phyloP scores from a whole-genome alignment of 2,329 filamentous ascomycete species.

The Gaeumannomyces sp. region DNA sequence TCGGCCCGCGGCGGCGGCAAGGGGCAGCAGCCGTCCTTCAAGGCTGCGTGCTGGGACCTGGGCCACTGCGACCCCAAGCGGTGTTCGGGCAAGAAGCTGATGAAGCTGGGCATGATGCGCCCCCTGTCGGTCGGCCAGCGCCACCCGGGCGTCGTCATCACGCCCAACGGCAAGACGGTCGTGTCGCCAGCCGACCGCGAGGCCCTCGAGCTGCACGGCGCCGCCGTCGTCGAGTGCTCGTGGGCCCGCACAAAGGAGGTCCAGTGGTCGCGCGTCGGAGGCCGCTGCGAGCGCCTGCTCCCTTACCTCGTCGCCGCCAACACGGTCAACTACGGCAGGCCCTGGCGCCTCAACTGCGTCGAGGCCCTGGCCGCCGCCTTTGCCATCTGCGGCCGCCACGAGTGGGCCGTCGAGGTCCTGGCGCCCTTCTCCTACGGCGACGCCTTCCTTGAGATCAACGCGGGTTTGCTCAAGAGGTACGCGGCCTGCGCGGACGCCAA shows the following conservation, averaged over 20 bases:
- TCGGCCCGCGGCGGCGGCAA: constrained; percentile 13
- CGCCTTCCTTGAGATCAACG: constrained; percentile 88
- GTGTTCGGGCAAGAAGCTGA: constrained; percentile 91
- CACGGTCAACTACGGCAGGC: constrained; percentile 93
- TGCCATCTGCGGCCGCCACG: constrained; percentile 81
- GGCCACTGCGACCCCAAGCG: constrained; percentile 96
- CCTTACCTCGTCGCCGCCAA: constrained; percentile 97
- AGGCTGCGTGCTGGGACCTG: constrained; percentile 95
- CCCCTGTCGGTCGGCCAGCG: constrained; percentile 88
- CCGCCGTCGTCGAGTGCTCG: constrained; percentile 93
- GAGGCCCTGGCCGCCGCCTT: constrained; percentile 92
- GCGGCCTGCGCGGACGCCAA: constrained; percentile 77
- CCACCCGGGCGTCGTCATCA: constrained; percentile 86
- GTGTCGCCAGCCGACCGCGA: constrained; percentile 77
- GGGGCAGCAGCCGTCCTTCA: constrained; percentile 51
- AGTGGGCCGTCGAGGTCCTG: constrained; percentile 84
- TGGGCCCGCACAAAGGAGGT: constrained; percentile 93
- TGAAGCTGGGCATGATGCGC: constrained; percentile 88
- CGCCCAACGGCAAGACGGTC: constrained; percentile 83
- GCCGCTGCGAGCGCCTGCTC: constrained; percentile 82
- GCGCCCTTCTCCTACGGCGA: constrained; percentile 82
- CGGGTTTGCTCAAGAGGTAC: constrained; percentile 73
- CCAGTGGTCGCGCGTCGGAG: constrained; percentile 85
- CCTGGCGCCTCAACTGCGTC: constrained; percentile 91
- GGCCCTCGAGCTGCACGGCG: constrained; percentile 80